Conservation (phyloP, 1,284 basidiomycete genomes). For the Puccinia brachypodii region DNA sequence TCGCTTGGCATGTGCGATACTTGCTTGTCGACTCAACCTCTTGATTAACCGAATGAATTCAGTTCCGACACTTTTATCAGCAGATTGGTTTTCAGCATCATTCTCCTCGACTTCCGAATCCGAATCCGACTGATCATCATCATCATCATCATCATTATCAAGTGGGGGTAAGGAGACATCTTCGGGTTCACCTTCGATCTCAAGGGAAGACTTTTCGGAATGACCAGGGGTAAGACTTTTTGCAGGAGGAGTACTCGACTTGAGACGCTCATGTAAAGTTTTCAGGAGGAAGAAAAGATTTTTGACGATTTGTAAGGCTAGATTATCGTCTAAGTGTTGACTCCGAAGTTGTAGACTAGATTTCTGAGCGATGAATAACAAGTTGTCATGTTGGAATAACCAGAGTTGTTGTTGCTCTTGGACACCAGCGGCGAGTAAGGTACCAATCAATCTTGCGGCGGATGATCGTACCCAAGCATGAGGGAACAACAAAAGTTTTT, state of each 20-base stretch:
- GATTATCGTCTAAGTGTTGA: conserved; percentile 70
- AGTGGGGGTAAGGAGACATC: background rate
- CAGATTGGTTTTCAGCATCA: conserved; percentile 53
- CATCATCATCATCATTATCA: conserved; percentile 5
- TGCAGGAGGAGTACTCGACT: conserved; percentile 62
- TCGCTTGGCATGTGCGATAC: conserved; percentile 67
- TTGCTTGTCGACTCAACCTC: conserved; percentile 64
- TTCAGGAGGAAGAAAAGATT: conserved; percentile 89
- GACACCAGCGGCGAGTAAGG: conserved; percentile 64
- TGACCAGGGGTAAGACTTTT: conserved; percentile 51
- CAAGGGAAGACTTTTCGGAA: background rate
- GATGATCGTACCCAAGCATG: conserved; percentile 92
- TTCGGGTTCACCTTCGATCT: background rate
- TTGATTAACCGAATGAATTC: conserved; percentile 64
- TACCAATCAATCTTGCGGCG: conserved; percentile 73
- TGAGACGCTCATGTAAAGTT: conserved; percentile 46
- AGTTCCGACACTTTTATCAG: conserved; percentile 52
- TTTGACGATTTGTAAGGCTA: conserved; percentile 86
- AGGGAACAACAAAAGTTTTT: conserved; percentile 75
- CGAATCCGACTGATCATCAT: conserved; percentile 15
- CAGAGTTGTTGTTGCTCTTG: conserved; percentile 58
- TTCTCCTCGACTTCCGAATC: conserved; percentile 55
- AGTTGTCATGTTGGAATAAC: conserved; percentile 47
- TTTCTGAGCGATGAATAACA: conserved; percentile 74
- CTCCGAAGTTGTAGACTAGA: conserved; percentile 79